Evolutionary conservation across 75 land plant genomes (phyloP).

Genomic region (Cryptomeria japonica): DNA sequence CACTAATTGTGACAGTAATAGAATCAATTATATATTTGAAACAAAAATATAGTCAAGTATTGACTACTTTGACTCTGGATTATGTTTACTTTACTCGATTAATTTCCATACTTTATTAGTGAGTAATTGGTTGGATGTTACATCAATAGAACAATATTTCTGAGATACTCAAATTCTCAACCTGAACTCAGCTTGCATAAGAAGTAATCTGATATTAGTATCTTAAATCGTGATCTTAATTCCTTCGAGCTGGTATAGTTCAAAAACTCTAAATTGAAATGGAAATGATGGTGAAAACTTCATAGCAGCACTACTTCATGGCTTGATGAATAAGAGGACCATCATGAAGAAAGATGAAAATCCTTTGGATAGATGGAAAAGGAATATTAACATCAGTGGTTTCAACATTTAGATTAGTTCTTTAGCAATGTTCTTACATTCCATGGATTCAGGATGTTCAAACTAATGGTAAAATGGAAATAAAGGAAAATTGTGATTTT

Average conservation of each 20-base stretch:
- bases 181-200: background rate
- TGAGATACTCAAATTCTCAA: background rate
- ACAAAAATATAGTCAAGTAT: too few species aligned
- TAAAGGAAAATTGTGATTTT: background rate
- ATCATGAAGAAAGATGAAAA: background rate
- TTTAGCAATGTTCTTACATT: background rate
- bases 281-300: background rate
- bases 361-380: background rate
- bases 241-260: background rate
- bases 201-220: background rate
- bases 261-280: background rate
- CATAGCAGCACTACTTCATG: background rate
- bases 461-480: background rate
- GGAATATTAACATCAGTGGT: background rate
- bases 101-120: too few species aligned
- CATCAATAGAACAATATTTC: background rate
- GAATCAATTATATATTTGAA: too few species aligned
- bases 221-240: background rate
- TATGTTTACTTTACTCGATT: too few species aligned
- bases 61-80: too few species aligned
- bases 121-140: too few species aligned
- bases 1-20: too few species aligned
- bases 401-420: background rate
- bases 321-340: background rate
- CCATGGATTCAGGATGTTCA: background rate